Evolutionary conservation across 2,329 filamentous ascomycete genomes (phyloP).

Genomic region (Verruconis gallopava): DNA sequence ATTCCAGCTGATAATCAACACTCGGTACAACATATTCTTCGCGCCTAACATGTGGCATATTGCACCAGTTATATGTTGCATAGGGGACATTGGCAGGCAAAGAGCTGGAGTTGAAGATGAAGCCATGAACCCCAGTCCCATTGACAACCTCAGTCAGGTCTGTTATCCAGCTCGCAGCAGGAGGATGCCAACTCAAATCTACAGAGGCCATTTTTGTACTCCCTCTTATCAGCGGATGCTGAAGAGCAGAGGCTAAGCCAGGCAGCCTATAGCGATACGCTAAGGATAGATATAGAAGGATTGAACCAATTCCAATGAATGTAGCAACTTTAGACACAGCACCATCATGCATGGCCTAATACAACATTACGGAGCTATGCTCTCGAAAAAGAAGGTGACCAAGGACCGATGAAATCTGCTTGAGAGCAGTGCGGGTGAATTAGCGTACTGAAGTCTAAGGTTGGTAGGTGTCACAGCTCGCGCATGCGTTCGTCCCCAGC

Average conservation of each 20-base stretch:
- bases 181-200: slow-evolving; percentile 20
- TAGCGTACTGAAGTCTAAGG: too few species aligned
- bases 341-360: background rate
- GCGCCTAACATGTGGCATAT: slow-evolving; percentile 71
- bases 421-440: too few species aligned
- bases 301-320: background rate
- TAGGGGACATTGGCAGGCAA: slow-evolving; percentile 42
- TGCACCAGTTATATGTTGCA: slow-evolving; percentile 67
- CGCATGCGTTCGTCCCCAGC: too few species aligned
- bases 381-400: too few species aligned
- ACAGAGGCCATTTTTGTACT: background rate
- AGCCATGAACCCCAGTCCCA: slow-evolving; percentile 54
- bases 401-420: too few species aligned
- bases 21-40: slow-evolving; percentile 47
- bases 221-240: background rate
- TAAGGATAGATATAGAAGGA: slow-evolving; percentile 4
- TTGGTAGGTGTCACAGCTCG: too few species aligned
- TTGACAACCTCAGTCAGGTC: slow-evolving; percentile 45
- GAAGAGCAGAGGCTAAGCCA: background rate
- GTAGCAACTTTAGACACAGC: background rate
- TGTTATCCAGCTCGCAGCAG: slow-evolving; percentile 39
- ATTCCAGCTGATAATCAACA: slow-evolving; percentile 50
- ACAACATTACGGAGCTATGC: background rate
- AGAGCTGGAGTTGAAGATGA: slow-evolving; percentile 56
- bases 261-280: slow-evolving; percentile 1